phyloP scores from a whole-genome alignment of 2,329 filamentous ascomycete genomes.

The Cercospora citrullina region DNA sequence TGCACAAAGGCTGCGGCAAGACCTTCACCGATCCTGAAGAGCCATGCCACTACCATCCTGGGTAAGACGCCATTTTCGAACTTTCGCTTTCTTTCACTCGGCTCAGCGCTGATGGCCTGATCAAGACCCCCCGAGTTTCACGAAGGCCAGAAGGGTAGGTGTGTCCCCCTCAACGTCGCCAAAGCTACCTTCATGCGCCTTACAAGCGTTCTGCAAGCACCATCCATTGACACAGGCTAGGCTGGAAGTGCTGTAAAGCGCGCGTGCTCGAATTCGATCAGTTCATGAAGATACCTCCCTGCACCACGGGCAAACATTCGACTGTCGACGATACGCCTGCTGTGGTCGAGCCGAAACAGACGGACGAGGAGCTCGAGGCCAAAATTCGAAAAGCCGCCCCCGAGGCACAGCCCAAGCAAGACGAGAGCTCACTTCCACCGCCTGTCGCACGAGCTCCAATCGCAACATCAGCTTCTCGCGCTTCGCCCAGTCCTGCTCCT shows the following conservation, averaged over 20 bases:
- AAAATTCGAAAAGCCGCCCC: conserved; percentile 31
- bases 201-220: neutral
- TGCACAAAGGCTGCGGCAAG: conserved; percentile 95
- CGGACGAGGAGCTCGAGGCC: conserved; percentile 36
- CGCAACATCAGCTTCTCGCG: conserved; percentile 33
- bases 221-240: conserved; percentile 48
- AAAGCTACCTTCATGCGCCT: neutral
- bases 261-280: conserved; percentile 97
- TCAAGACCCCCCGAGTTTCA: conserved; percentile 73
- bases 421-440: conserved; percentile 28
- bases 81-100: neutral
- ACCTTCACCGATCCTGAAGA: conserved; percentile 78
- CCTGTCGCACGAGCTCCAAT: conserved; percentile 34
- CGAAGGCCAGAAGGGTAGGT: conserved; percentile 93
- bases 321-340: conserved; percentile 72
- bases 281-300: conserved; percentile 89
- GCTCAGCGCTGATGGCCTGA: neutral
- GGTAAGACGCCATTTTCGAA: conserved; percentile 19
- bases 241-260: conserved; percentile 99
- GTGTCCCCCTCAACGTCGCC: conserved; percentile 17
- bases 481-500: conserved; percentile 56
- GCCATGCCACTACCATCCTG: conserved; percentile 79
- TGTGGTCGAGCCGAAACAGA: conserved; percentile 28
- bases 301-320: conserved; percentile 89
- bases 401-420: conserved; percentile 30